Base-by-base conservation (phyloP, 2,329 filamentous ascomycete genomes). In the Bipolaris victoriae region DNA sequence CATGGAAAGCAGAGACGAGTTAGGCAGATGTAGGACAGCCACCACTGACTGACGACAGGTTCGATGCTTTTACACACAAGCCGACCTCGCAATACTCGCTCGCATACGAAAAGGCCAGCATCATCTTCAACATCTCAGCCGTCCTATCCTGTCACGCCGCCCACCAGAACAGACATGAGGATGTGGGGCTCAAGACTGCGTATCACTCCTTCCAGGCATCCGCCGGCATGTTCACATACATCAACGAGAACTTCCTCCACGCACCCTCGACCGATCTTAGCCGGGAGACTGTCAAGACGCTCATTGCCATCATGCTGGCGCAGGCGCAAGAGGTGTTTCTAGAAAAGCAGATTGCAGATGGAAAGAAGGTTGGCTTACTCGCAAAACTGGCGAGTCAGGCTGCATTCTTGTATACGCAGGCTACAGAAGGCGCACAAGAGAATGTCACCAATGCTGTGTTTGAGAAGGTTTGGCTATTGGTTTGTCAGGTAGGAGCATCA, bases 221-320 rank as follows among this genome's bases (percentile, higher is more conserved):
- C 7, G 95, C 95, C 9, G 95, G 95, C 80, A 99, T 99, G 95
- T 99, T 98, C 77, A 98, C 94, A 51, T 99, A 99, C 72, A 99
- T 99, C 81, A 99, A 99, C 78, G 95, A 99, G 79, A 99, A 99
- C 80, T 99, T 99, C 75, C 82, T 99, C 35, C 95, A 99, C 71
- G 95, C 95, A 1, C 95, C 96, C 0, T 97, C 93, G 7, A 93
- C 91, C n/a, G 95, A 99, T 72, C 80, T 99, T 46, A 98, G 93
- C 75, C 83, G 95, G 59, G 94, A 99, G 49, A 99, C 95, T 0
- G 92, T 99, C 70, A 97, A 97, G 80, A 92, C 92, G 0, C 79
- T 99, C 64, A 98, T 99, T 73, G 86, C 89, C 49, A 87, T 99
- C 58, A 98, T 92, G 84, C 85, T 99, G 53, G 96, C 94, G 1